Percentiles rank a stretch among this genome's conserved stretches.
Conservation (phyloP, 2,329 filamentous ascomycete genomes). For the Monilinia laxa region DNA sequence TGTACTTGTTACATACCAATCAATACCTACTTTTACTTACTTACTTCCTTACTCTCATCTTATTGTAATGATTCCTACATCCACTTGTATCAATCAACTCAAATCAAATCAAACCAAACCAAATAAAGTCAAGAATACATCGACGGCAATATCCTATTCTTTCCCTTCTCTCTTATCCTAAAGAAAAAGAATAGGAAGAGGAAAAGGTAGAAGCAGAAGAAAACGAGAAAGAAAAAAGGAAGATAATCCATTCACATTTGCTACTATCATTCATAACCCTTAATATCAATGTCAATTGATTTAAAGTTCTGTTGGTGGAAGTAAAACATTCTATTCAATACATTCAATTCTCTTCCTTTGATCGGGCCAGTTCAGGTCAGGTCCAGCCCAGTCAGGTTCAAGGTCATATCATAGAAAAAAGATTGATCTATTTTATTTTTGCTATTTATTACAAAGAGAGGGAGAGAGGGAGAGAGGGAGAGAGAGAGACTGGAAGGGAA, state of each 20-base stretch:
- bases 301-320: conserved; percentile 6
- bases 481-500: no score
- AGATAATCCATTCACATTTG: neutral
- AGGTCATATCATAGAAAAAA: neutral
- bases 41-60: neutral
- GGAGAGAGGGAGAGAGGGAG: no score
- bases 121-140: neutral
- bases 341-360: neutral
- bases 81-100: neutral
- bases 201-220: neutral
- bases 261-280: neutral
- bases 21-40: neutral
- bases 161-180: neutral
- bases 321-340: neutral
- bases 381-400: neutral
- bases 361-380: neutral
- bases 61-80: neutral
- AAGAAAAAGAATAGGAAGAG: neutral
- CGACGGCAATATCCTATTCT: neutral
- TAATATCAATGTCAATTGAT: neutral
- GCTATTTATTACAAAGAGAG: neutral
- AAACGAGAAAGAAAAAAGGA: neutral
- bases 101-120: neutral
- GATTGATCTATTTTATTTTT: neutral
- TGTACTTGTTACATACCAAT: no score